Percentiles rank a stretch among this genome's conserved stretches.
Evolutionary conservation across 441 rosid species (phyloP).

Genomic region (Gossypium trilobum): DNA sequence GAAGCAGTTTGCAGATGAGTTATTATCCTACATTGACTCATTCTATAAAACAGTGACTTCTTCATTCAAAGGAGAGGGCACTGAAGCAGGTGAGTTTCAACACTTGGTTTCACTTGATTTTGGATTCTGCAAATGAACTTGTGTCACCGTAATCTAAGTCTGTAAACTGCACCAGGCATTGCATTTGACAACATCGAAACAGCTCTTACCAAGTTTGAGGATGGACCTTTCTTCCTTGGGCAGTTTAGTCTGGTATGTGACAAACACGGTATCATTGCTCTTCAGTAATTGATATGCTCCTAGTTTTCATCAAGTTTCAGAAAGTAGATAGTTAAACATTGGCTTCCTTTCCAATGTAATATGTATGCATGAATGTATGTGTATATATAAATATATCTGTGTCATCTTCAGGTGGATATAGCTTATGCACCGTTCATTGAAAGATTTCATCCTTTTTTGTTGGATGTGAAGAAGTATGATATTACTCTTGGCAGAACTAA

Average conservation of each 20-base stretch:
- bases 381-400: too few species aligned
- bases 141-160: background rate
- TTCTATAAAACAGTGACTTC: conserved; percentile 45
- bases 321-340: background rate
- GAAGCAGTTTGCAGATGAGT: conserved; percentile 58
- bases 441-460: conserved; percentile 41
- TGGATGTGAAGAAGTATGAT: conserved; percentile 43
- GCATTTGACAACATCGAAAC: conserved; percentile 61
- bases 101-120: conserved; percentile 10
- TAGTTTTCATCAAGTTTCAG: background rate
- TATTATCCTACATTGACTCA: conserved; percentile 39
- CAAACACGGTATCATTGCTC: background rate
- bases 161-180: conserved; percentile 28
- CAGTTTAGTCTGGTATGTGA: conserved; percentile 52
- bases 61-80: conserved; percentile 41
- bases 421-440: conserved; percentile 71
- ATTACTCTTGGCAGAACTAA: conserved; percentile 56
- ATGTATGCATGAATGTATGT: too few species aligned
- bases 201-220: conserved; percentile 50
- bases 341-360: background rate
- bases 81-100: conserved; percentile 42
- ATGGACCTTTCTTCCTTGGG: conserved; percentile 68
- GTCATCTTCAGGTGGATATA: conserved; percentile 44
- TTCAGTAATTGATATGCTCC: background rate
- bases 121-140: background rate